These are phyloP conservation scores for Nothophoma quercina DNA, from an alignment of 2,329 filamentous ascomycete species.

Conservation along the genomic window DNA sequence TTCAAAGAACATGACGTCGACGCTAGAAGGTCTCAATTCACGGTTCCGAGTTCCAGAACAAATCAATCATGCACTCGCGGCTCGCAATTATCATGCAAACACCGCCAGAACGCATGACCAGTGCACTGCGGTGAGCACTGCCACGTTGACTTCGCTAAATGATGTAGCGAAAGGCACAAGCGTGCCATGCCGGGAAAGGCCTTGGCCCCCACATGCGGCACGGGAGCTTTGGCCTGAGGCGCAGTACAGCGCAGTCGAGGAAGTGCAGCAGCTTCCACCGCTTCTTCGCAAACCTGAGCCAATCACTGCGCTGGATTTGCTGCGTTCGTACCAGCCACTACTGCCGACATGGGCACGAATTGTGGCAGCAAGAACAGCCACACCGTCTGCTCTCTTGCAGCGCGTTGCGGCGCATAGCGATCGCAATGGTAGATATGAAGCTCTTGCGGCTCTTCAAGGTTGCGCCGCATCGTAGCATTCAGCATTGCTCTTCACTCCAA, in stretches of 20 bases:
- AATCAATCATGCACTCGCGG: neutral
- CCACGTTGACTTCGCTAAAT: slow-evolving; percentile 6
- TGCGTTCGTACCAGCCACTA: slow-evolving; percentile 14
- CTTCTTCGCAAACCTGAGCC: slow-evolving; percentile 8
- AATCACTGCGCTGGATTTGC: too few relatives aligned
- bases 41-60: neutral
- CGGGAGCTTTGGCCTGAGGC: slow-evolving; percentile 15
- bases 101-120: slow-evolving; percentile 21
- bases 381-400: neutral
- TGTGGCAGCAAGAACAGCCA: slow-evolving; percentile 17
- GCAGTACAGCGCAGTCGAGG: slow-evolving; percentile 17
- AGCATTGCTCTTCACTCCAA: slow-evolving; percentile 1
- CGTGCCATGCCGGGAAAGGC: slow-evolving; percentile 15
- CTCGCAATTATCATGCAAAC: slow-evolving; percentile 11
- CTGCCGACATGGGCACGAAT: slow-evolving; percentile 1
- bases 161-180: slow-evolving; percentile 17
- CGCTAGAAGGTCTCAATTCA: neutral
- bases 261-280: slow-evolving; percentile 15
- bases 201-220: slow-evolving; percentile 13
- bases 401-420: slow-evolving; percentile 12
- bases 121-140: slow-evolving; percentile 16
- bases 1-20: slow-evolving; percentile 7
- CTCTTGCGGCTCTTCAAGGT: slow-evolving; percentile 1
- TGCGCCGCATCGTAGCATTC: slow-evolving; percentile 10
- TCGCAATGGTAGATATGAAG: slow-evolving; percentile 9